These are phyloP conservation scores for Digitaria exilis DNA, from an alignment of 202 grass and related monocot species.

Conservation along the genomic window DNA sequence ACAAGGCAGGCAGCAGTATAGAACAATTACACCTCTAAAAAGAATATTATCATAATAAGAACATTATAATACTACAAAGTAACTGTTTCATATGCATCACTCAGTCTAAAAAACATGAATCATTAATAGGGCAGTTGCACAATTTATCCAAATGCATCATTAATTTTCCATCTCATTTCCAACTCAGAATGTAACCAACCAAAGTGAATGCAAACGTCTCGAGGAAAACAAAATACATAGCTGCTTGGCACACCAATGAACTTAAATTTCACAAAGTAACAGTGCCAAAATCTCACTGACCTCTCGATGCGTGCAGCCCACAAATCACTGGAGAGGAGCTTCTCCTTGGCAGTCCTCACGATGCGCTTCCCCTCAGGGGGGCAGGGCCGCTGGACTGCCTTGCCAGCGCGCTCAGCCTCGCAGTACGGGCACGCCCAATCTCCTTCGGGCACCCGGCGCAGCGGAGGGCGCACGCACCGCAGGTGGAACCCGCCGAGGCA, in stretches of 20 bases:
- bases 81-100: background rate
- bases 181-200: background rate
- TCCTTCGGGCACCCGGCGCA: slow-evolving; percentile 79
- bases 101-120: background rate
- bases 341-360: slow-evolving; percentile 75
- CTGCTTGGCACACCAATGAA: background rate
- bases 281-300: slow-evolving; percentile 26
- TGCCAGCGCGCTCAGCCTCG: slow-evolving; percentile 55
- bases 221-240: background rate
- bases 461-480: slow-evolving; percentile 67
- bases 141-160: background rate
- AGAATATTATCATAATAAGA: background rate
- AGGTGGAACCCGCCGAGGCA: slow-evolving; percentile 95
- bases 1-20: background rate
- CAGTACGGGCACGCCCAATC: slow-evolving; percentile 89
- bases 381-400: slow-evolving; percentile 51
- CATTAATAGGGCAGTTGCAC: background rate
- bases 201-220: background rate
- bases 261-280: background rate
- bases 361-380: slow-evolving; percentile 62
- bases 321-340: slow-evolving; percentile 80
- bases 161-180: background rate
- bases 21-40: background rate
- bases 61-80: background rate
- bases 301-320: slow-evolving; percentile 82